Evolutionary conservation across 2,329 filamentous ascomycete genomes (phyloP), one percentile per base, ranked within the genome.

Genomic region (Bipolaris bicolor): DNA sequence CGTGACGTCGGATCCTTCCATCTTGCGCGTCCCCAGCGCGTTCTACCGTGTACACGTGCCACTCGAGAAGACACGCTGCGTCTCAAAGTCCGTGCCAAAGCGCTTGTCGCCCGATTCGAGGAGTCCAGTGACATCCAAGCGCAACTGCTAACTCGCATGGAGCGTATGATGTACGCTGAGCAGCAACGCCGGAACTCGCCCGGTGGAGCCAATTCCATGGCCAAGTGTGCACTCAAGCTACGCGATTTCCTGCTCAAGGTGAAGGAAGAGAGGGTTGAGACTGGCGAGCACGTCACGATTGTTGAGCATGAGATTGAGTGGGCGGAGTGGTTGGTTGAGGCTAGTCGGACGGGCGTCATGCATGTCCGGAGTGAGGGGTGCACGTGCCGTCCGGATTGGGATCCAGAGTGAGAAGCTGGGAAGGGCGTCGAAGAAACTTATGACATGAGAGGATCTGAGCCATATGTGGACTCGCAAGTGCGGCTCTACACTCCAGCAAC

Each of bases 281-380:
- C 63, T 3, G 73, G 73, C 0, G 71, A 74, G 51, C 49, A 49
- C 13, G 40, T 50, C 6, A 45, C 45, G 0, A 51, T 61, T 5
- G 65, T 73, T 3, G 59, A 67, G 44, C 71, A 73, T 60, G 70
- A 75, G 54, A 33, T 67, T 20, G 61, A 69, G 45, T 74, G 72
- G 71, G 68, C 53, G n/a, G 49, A 58, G 29, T 74, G 72, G 72
- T 46, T 75, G 10, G 62, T 66, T 1, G 57, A 64, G n/a, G 69
- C 67, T 9, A 61, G 57, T 11, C 33, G 57, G 20, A 61, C 61
- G 18, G 68, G 68, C 1, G 70, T 75, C 3, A 61, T 74, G 64
- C 73, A 75, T 61, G 49, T 74, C 29, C 70, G 67, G 56, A 52
- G 53, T 1, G 46, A 39, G 24, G 67, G 63, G 1, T 74, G 71